Evolutionary conservation across 1,284 basidiomycete genomes (phyloP).

Genomic region (Heterobasidion parviporum): DNA sequence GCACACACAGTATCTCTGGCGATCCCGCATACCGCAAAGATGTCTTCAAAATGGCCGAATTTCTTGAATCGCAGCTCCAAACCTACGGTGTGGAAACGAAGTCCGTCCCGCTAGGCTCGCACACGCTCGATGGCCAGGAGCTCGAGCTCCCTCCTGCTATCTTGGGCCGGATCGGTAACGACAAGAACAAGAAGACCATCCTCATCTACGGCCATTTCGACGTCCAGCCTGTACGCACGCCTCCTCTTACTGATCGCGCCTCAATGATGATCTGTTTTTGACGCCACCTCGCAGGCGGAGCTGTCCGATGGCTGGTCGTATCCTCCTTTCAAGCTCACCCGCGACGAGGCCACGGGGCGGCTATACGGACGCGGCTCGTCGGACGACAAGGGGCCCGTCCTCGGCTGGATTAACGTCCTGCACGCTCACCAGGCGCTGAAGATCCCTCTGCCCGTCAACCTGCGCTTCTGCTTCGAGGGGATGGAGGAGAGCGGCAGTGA

Average conservation of each 20-base stretch:
- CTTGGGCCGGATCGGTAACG: constrained; percentile 78
- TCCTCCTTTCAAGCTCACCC: constrained; percentile 81
- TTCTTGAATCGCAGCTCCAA: constrained; percentile 67
- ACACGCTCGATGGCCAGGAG: constrained; percentile 73
- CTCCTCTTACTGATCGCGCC: neutral
- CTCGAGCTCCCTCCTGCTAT: constrained; percentile 84
- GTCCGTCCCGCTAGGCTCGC: constrained; percentile 72
- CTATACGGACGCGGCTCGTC: constrained; percentile 87
- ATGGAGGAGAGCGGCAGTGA: constrained; percentile 98
- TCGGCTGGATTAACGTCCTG: constrained; percentile 94
- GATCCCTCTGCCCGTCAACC: constrained; percentile 85
- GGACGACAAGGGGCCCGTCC: constrained; percentile 90
- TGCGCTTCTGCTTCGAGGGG: constrained; percentile 94
- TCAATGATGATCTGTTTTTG: neutral
- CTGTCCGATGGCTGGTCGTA: constrained; percentile 88
- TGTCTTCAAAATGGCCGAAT: constrained; percentile 80
- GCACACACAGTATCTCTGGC: constrained; percentile 48
- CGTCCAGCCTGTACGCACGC: constrained; percentile 61
- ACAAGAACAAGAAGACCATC: constrained; percentile 86
- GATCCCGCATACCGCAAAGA: constrained; percentile 62
- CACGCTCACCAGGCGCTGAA: constrained; percentile 77
- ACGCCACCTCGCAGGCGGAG: constrained; percentile 34
- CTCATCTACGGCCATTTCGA: constrained; percentile 90
- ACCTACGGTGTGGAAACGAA: constrained; percentile 70
- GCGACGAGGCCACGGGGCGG: constrained; percentile 59